phyloP scores from a whole-genome alignment of 2,329 filamentous ascomycete species.

The Pseudohalonectria lignicola region DNA sequence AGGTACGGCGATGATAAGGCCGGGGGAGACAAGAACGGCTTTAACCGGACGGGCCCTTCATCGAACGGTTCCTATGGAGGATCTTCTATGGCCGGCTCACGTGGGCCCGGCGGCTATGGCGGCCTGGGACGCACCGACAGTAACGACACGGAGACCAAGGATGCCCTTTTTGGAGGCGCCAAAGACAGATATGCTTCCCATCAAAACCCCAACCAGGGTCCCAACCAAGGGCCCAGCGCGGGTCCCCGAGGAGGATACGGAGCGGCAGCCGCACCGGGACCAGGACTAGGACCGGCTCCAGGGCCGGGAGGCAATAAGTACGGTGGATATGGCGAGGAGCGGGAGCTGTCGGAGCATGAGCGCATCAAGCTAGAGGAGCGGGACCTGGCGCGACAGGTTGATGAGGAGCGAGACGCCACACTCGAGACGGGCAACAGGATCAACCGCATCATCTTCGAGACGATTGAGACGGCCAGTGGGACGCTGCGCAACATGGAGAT shows the following conservation, averaged over 20 bases:
- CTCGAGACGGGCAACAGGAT: constrained; percentile 49
- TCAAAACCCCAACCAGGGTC: constrained; percentile 3
- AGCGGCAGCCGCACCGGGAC: background rate
- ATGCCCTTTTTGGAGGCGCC: constrained; percentile 51
- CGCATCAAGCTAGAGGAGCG: constrained; percentile 46
- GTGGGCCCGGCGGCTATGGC: constrained; percentile 48
- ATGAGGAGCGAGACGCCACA: constrained; percentile 62
- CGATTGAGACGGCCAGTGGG: constrained; percentile 58
- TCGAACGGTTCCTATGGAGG: constrained; percentile 7
- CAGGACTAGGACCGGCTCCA: constrained; percentile 2
- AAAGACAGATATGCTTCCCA: constrained; percentile 36
- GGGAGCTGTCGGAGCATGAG: constrained; percentile 73
- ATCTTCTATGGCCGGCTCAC: too few species aligned
- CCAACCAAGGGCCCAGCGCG: constrained; percentile 9
- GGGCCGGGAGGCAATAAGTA: constrained; percentile 16
- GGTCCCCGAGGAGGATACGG: constrained; percentile 12
- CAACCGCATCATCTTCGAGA: constrained; percentile 54
- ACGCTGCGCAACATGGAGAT: constrained; percentile 64
- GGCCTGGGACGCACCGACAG: constrained; percentile 37
- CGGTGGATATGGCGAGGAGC: constrained; percentile 53
- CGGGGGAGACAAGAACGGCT: too few species aligned
- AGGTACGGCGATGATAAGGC: constrained; percentile 37
- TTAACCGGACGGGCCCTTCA: too few species aligned
- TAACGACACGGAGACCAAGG: constrained; percentile 37
- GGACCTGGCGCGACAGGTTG: constrained; percentile 63